phyloP scores from a whole-genome alignment of 345 rosid species.

The Ailanthus altissimus region DNA sequence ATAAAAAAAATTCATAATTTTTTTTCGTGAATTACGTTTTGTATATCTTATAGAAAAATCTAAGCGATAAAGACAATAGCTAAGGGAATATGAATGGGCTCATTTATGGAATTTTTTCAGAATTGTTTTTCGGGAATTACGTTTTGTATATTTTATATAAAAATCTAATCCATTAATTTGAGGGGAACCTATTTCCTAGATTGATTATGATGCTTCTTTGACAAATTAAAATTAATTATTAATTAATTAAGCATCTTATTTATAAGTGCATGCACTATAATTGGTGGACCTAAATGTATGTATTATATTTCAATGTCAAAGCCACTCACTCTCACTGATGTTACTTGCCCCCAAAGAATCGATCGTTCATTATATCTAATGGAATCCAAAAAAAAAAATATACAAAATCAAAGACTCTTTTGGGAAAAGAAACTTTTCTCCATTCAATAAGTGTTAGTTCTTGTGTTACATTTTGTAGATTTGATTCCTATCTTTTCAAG shows the following conservation, averaged over 20 bases:
- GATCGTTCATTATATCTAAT: slow-evolving; percentile 5
- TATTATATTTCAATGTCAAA: slow-evolving; percentile 4
- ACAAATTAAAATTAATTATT: neutral
- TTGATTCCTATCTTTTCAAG: slow-evolving; percentile 28
- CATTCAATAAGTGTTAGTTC: slow-evolving; percentile 8
- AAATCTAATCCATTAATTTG: neutral
- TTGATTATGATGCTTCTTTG: slow-evolving; percentile 15
- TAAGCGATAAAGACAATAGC: neutral
- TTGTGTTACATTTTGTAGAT: slow-evolving; percentile 9
- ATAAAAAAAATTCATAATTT: too few relatives aligned
- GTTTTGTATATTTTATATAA: neutral
- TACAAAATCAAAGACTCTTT: neutral
- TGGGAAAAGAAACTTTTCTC: neutral
- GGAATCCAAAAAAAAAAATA: neutral
- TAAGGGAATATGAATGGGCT: neutral
- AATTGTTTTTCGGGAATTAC: neutral
- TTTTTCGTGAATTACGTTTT: too few relatives aligned
- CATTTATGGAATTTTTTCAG: neutral
- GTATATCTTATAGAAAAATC: too few relatives aligned
- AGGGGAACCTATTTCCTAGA: neutral
- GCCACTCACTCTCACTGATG: slow-evolving; percentile 30
- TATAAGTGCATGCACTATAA: neutral
- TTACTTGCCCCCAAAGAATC: slow-evolving; percentile 24
- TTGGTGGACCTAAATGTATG: slow-evolving; percentile 7
- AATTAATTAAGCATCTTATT: neutral